These are phyloP conservation scores for Metschnikowia continentalis DNA, from an alignment of 805 yeast species.

Conservation along the genomic window DNA sequence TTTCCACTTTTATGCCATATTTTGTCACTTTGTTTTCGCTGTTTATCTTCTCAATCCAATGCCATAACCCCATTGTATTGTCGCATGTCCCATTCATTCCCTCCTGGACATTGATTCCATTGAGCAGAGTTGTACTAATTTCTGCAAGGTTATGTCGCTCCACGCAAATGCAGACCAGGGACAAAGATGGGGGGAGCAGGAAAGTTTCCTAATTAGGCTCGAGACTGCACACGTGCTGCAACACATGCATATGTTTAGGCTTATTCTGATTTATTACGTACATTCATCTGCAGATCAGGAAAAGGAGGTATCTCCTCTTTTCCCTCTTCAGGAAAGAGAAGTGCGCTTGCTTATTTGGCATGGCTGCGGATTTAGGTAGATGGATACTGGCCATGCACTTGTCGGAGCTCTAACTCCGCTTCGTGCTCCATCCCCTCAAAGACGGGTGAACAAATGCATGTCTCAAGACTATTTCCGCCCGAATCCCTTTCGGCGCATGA, in stretches of 20 bases:
- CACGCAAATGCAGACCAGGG: neutral
- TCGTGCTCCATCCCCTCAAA: slow-evolving; percentile 3
- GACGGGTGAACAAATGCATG: neutral
- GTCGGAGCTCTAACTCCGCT: slow-evolving; percentile 1
- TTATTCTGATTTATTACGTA: slow-evolving; percentile 5
- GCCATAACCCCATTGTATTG: neutral
- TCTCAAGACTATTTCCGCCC: neutral
- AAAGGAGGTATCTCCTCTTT: slow-evolving; percentile 10
- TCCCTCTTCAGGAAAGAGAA: slow-evolving; percentile 9
- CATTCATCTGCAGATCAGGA: neutral
- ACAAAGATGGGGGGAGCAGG: neutral
- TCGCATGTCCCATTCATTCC: neutral
- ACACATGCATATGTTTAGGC: neutral
- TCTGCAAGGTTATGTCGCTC: neutral
- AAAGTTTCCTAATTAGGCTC: neutral
- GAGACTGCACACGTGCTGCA: neutral
- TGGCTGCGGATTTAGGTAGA: neutral
- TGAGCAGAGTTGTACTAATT: neutral
- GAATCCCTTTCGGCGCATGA: neutral
- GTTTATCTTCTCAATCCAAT: neutral
- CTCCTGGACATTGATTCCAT: neutral
- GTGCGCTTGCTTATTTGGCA: neutral
- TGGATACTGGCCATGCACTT: neutral
- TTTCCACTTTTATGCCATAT: neutral
- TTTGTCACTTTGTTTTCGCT: too few species aligned